Percentiles rank a stretch among this genome's conserved stretches.
These are phyloP conservation scores for Trypanosoma platydactyli DNA, from an alignment of 208 protist genomes.

Conservation along the genomic window DNA sequence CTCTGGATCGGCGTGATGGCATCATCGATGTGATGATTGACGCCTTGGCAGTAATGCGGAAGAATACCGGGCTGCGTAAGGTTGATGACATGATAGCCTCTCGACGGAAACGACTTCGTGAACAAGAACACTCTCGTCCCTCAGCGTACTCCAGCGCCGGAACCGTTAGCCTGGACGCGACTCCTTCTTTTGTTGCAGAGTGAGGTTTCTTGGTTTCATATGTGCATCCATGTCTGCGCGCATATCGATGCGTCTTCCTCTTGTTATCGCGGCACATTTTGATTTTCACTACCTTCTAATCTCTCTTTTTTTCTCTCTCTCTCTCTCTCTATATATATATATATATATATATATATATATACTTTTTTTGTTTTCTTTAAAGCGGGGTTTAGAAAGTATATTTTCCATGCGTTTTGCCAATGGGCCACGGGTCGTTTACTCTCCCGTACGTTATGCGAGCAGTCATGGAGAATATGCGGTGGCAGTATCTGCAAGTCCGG, in stretches of 20 bases:
- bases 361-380: slow-evolving; percentile 19
- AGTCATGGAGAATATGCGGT: slow-evolving; percentile 38
- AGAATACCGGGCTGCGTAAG: slow-evolving; percentile 53
- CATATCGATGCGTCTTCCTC: neutral
- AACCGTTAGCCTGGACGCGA: slow-evolving; percentile 20
- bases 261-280: neutral
- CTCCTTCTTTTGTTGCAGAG: slow-evolving; percentile 16
- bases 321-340: slow-evolving; percentile 1
- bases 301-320: slow-evolving; percentile 4
- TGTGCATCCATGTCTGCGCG: slow-evolving; percentile 1
- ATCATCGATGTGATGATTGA: slow-evolving; percentile 78
- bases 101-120: slow-evolving; percentile 52
- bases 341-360: neutral
- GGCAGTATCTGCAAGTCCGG: slow-evolving; percentile 39
- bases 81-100: slow-evolving; percentile 69
- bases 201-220: slow-evolving; percentile 6
- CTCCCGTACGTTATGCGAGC: neutral
- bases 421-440: slow-evolving; percentile 18
- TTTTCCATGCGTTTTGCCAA: slow-evolving; percentile 16
- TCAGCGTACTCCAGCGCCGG: slow-evolving; percentile 26
- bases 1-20: slow-evolving; percentile 42
- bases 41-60: slow-evolving; percentile 71
- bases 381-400: neutral
- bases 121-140: slow-evolving; percentile 21
- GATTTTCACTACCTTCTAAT: neutral